These are phyloP conservation scores for Globisporangium takayamanum DNA, from an alignment of 352 stramenopile species.

Conservation along the genomic window DNA sequence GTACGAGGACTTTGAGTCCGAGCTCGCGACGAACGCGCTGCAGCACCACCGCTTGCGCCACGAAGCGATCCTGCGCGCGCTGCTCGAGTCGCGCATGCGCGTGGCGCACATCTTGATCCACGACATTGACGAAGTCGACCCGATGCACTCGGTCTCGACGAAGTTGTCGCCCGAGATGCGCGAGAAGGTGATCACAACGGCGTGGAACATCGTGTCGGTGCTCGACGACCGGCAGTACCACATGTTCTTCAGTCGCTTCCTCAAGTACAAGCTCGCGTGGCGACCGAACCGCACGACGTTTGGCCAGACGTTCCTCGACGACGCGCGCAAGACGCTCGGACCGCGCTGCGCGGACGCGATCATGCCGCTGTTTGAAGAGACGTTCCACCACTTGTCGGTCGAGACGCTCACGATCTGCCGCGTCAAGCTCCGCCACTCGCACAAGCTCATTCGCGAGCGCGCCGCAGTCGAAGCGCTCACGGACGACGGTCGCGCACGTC, in stretches of 20 bases:
- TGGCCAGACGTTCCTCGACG: conserved; percentile 69
- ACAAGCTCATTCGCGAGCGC: conserved; percentile 53
- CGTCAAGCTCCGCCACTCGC: conserved; percentile 65
- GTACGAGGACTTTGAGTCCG: conserved; percentile 69
- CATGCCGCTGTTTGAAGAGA: conserved; percentile 76
- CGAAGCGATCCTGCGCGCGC: conserved; percentile 66
- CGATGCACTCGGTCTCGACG: conserved; percentile 41
- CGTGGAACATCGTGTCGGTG: conserved; percentile 83
- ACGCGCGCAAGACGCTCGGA: conserved; percentile 62
- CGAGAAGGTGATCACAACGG: conserved; percentile 74
- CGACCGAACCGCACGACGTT: conserved; percentile 72
- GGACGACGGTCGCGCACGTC: conserved; percentile 26
- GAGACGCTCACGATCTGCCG: conserved; percentile 84
- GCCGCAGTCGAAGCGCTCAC: conserved; percentile 40
- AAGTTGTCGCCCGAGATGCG: conserved; percentile 57
- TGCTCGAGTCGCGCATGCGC: conserved; percentile 81
- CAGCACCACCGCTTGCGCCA: conserved; percentile 80
- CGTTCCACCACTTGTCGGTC: conserved; percentile 72
- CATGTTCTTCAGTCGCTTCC: conserved; percentile 82
- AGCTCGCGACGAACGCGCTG: conserved; percentile 42
- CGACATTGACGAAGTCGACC: conserved; percentile 74
- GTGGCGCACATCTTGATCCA: conserved; percentile 79
- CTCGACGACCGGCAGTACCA: conserved; percentile 83
- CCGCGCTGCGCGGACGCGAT: conserved; percentile 47
- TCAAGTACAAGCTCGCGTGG: conserved; percentile 86